Base-by-base conservation (phyloP, 805 yeast species). In the Cyberlindnera mrakii region DNA sequence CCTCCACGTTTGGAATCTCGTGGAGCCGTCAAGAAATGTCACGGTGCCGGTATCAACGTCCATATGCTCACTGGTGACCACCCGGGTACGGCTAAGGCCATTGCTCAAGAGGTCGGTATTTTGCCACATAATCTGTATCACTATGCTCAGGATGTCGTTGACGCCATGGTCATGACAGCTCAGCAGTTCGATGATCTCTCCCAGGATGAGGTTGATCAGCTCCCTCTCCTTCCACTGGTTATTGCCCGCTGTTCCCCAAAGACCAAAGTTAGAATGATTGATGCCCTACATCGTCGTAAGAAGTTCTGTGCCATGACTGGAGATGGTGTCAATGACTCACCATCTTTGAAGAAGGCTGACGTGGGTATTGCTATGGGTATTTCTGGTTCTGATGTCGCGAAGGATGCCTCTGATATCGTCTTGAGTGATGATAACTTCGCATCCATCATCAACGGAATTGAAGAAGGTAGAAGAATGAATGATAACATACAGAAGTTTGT, bases 301-400 rank as follows among this genome's bases (percentile, higher is more conserved):
- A 68, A 79, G 58, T 72, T 79, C 63, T 72, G 82, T 63, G 91
- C 91, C 16, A 85, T 84, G 91, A 82, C 88, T 30, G 88, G 88
- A 48, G 91, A 84, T 60, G 91, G 91, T 49, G 90, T 84, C 36
- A 84, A 84, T 59, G 91, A 84, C 58, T 82, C 89, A 2, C 91
- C 91, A 20, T 76, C 85, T 31, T 67, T 84, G 63, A 83, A 83
- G 59, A 78, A 70, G 50, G 83, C 91, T 4, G 89, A 84, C 62
- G 86, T 84, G 43, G 91, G 91, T 51, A 82, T 84, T 60, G 88
- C 91, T 11, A 84, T 84, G 91, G 91, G 91, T 37, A 68, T 78
- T 65, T 76, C 82, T 47, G 91, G 91, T 5, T 79, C 86, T 13
- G 91, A 84, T 66, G 91, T 84, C 33, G 91, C 91, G 14, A 84